Evolutionary conservation across 345 rosid genomes (phyloP), one percentile per base, ranked within the genome.

Genomic region (Raphanus sativus): DNA sequence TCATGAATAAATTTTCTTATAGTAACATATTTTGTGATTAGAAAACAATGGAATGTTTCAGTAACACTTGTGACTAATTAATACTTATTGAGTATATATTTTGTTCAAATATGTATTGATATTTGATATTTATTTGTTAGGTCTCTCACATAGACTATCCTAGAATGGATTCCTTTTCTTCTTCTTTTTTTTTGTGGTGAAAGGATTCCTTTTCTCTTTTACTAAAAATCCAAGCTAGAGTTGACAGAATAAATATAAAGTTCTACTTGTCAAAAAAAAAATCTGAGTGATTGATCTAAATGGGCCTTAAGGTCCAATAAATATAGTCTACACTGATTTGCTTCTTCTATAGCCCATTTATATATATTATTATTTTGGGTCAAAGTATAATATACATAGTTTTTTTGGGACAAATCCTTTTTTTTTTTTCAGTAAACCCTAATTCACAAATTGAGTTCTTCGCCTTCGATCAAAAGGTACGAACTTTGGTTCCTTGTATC

Each of bases 191-290:
- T 30, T 21, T 21, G 21, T 21, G 21, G 21, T 21, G 21, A 21
- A 21, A 21, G 21, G 21, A 21, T 21, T 21, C 21, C 21, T 21
- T 21, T 21, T 21, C 21, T 8, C 52, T 52, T 60, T 34, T 26
- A 24, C 26, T 42, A 59, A 28, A 1, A 62, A 67, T 29, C 54
- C n/a, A 64, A 65, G 54, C 54, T 3, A 48, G 40, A 71, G 77
- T 45, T 78, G 76, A 66, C 77, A 58, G 76, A 77, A 77, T 77
- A 28, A 77, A 77, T 55, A 63, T 9, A 15, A 33, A 34, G 24
- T 60, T 21, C 76, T 66, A 71, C 76, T 71, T 71, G 73, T 60
- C 73, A 71, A 65, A 4, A 58, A 42, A 38, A 34, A 10, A 24
- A n/a, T 10, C 10, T 36, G 15, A 64, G 13, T 33, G 38, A n/a